These are phyloP conservation scores for Lactarius hatsudake DNA, from an alignment of 768 basidiomycete species.

Conservation along the genomic window DNA sequence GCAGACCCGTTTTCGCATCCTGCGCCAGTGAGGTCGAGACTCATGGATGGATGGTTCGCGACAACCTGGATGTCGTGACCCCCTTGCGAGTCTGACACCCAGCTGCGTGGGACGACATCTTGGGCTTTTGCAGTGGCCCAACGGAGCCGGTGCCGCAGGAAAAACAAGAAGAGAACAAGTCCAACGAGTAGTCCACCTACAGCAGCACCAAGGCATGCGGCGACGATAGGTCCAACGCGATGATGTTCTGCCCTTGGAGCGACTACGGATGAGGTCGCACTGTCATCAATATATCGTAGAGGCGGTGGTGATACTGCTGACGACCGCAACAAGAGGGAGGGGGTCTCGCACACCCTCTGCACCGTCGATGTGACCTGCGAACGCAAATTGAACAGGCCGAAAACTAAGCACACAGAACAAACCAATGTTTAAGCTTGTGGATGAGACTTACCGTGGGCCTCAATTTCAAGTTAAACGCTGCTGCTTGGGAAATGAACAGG, in stretches of 20 bases:
- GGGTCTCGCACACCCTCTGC: not conserved
- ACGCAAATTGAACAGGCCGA: not conserved
- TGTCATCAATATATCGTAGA: not conserved
- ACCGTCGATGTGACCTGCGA: slow-evolving; percentile 4
- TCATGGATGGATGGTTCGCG: slow-evolving; percentile 8
- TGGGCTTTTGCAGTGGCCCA: not conserved
- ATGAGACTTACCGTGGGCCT: slow-evolving; percentile 2
- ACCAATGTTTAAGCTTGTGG: too few relatives aligned
- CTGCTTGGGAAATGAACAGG: slow-evolving; percentile 13
- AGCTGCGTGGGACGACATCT: slow-evolving; percentile 4
- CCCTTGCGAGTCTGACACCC: slow-evolving; percentile 1
- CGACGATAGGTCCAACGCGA: slow-evolving; percentile 4
- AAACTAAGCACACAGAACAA: not conserved
- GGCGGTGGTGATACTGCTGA: not conserved
- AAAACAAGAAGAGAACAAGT: slow-evolving; percentile 14
- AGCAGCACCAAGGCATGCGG: slow-evolving; percentile 3
- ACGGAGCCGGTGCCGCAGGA: slow-evolving; percentile 8
- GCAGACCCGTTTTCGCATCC: not conserved
- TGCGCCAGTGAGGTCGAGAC: slow-evolving; percentile 18
- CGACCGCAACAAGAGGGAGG: not conserved
- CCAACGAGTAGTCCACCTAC: slow-evolving; percentile 11
- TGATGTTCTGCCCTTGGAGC: not conserved
- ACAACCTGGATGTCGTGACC: not conserved
- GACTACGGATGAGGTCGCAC: not conserved
- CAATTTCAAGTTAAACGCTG: slow-evolving; percentile 7